These are phyloP conservation scores for Arctium lappa DNA, from an alignment of 129 eudicot genomes.

Conservation along the genomic window DNA sequence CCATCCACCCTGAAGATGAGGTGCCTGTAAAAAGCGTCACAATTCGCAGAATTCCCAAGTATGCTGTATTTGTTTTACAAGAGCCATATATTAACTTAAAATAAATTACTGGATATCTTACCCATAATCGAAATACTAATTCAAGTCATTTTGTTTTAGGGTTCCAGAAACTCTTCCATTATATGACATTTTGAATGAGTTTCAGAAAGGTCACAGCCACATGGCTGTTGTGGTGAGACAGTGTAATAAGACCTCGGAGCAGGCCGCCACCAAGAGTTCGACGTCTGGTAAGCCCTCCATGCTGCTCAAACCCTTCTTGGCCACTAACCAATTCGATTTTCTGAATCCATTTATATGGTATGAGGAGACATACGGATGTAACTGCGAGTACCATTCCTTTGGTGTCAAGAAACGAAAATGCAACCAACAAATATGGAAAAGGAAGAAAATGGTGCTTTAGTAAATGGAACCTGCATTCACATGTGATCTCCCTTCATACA, in stretches of 20 bases:
- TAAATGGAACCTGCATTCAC: too few relatives aligned
- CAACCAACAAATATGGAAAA: too few relatives aligned
- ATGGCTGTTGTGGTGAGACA: conserved; percentile 75
- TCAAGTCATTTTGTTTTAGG: conserved; percentile 25
- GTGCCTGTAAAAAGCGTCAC: conserved; percentile 76
- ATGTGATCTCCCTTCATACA: neutral
- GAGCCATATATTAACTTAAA: neutral
- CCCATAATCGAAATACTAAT: neutral
- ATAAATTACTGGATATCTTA: neutral
- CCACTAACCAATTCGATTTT: neutral
- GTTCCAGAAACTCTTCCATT: conserved; percentile 64
- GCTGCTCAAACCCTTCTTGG: neutral
- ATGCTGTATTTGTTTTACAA: conserved; percentile 1
- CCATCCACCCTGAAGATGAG: conserved; percentile 80
- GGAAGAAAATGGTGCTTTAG: too few relatives aligned
- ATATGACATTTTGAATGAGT: conserved; percentile 73
- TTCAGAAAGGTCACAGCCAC: conserved; percentile 85
- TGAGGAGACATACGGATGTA: neutral
- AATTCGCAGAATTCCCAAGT: conserved; percentile 78
- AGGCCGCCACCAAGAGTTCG: conserved; percentile 20
- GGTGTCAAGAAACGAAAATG: neutral
- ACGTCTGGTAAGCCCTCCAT: conserved; percentile 23
- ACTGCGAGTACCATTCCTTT: conserved; percentile 11
- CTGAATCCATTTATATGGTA: neutral
- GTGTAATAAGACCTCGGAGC: conserved; percentile 21